Evolutionary conservation across 495 filamentous ascomycete species (phyloP).

Genomic region (Penicillium daleae): DNA sequence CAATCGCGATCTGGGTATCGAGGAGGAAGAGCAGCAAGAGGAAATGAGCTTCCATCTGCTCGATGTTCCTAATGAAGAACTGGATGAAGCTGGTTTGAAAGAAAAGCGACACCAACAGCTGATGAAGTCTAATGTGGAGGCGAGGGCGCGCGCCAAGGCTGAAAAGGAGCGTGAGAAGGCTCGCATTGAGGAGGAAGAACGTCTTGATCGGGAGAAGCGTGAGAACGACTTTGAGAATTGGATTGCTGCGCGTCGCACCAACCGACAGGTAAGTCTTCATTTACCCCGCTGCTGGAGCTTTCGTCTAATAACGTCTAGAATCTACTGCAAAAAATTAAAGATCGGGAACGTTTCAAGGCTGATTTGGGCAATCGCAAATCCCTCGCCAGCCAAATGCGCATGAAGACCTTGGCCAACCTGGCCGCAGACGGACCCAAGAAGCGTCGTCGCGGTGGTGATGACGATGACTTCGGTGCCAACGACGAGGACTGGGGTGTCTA

Average conservation of each 20-base stretch:
- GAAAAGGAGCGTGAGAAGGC: conserved; percentile 93
- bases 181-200: conserved; percentile 76
- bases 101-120: conserved; percentile 89
- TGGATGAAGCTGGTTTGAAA: conserved; percentile 88
- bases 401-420: conserved; percentile 97
- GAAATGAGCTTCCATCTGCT: conserved; percentile 84
- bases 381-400: conserved; percentile 90
- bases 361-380: conserved; percentile 96
- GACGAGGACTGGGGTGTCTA: conserved; percentile 98
- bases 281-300: neutral
- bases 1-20: conserved; percentile 88
- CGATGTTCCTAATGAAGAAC: conserved; percentile 85
- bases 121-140: conserved; percentile 92
- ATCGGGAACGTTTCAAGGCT: conserved; percentile 85
- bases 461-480: conserved; percentile 95
- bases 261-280: conserved; percentile 58
- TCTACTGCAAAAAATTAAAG: conserved; percentile 83
- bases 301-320: conserved; percentile 32
- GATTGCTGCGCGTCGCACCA: conserved; percentile 77
- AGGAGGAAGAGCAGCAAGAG: conserved; percentile 75
- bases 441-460: conserved; percentile 76
- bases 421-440: conserved; percentile 87
- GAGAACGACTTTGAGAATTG: conserved; percentile 85
- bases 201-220: conserved; percentile 79
- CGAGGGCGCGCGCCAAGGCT: conserved; percentile 84